Percentiles rank a stretch among this genome's conserved stretches.
Conservation (phyloP, 2,329 filamentous ascomycete genomes). For the Emergomyces pasteurianus region DNA sequence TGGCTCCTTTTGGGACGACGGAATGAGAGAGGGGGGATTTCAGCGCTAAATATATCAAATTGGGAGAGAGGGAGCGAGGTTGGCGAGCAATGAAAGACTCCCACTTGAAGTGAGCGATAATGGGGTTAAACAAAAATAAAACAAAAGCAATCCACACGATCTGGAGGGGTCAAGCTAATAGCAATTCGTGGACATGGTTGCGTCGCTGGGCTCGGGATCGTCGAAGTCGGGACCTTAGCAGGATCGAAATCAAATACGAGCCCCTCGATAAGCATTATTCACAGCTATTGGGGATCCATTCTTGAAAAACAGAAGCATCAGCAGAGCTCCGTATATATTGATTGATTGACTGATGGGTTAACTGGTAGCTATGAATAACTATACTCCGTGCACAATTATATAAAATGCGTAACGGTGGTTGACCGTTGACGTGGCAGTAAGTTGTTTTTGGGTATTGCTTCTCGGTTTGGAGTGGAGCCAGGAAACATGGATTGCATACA, state of each 20-base stretch:
- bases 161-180: not conserved
- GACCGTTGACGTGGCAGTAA: not conserved
- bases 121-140: not conserved
- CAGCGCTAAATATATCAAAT: not conserved
- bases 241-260: not conserved
- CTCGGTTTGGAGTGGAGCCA: too few species aligned
- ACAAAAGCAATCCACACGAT: not conserved
- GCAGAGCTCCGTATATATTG: not conserved
- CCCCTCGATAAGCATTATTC: not conserved
- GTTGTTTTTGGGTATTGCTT: too few species aligned
- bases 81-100: not conserved
- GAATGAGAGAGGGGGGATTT: not conserved
- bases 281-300: not conserved
- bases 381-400: too few species aligned
- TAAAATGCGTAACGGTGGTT: not conserved
- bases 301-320: not conserved
- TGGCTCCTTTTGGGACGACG: not conserved
- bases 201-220: not conserved
- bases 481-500: too few species aligned
- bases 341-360: not conserved
- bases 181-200: too few species aligned
- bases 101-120: not conserved
- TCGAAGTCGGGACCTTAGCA: not conserved
- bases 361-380: too few species aligned
- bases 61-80: not conserved